Evolutionary conservation across 495 filamentous ascomycete genomes (phyloP).

Genomic region (Viridothelium virens): DNA sequence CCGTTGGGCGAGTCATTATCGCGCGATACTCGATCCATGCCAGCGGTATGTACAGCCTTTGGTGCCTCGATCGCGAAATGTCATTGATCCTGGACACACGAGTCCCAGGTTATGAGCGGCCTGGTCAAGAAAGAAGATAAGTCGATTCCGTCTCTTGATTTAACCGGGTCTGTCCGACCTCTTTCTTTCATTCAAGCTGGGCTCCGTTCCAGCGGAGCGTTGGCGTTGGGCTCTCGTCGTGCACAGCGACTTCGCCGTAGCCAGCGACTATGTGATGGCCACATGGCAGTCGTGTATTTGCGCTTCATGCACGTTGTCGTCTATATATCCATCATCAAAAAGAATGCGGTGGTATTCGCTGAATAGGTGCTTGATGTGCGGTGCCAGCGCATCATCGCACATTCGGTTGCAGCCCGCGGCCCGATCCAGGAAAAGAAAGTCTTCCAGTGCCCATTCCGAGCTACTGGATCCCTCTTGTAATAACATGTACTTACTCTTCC

Average conservation of each 20-base stretch:
- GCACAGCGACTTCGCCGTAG: background rate
- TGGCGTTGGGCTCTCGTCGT: background rate
- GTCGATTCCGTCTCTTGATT: background rate
- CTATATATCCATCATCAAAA: background rate
- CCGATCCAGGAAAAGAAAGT: conserved; percentile 3
- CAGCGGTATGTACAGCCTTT: too few species aligned
- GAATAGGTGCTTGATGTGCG: background rate
- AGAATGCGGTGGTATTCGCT: background rate
- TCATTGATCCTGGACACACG: too few species aligned
- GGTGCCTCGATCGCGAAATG: too few species aligned
- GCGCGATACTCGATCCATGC: too few species aligned
- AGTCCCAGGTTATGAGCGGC: too few species aligned
- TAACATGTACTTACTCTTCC: background rate
- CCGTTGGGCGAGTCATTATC: too few species aligned
- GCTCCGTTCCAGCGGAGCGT: background rate
- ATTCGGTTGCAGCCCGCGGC: background rate
- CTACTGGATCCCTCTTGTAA: background rate
- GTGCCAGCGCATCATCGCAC: conserved; percentile 10
- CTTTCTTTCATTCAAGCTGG: background rate
- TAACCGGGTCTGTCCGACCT: background rate
- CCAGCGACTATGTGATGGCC: conserved; percentile 6
- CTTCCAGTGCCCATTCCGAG: background rate
- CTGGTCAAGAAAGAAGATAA: too few species aligned
- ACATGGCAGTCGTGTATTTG: conserved; percentile 4
- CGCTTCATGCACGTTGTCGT: conserved; percentile 6